phyloP scores from a whole-genome alignment of 352 stramenopile species.

The Phytophthora litchii region DNA sequence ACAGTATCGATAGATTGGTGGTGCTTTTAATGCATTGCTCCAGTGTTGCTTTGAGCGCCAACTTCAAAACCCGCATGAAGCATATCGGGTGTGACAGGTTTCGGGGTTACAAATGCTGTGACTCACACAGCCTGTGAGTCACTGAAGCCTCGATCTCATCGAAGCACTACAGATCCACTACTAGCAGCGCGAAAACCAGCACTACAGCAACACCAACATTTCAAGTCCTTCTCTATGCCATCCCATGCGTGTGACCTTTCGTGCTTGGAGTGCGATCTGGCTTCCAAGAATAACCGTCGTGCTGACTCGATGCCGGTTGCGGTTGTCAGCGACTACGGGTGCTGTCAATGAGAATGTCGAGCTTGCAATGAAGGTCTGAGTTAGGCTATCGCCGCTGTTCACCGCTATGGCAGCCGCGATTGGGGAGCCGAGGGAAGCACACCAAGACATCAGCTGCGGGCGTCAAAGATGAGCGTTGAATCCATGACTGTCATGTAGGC shows the following conservation, averaged over 20 bases:
- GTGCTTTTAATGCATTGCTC: too few relatives aligned
- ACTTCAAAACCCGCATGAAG: too few relatives aligned
- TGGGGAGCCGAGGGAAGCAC: constrained; percentile 17
- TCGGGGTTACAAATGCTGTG: too few relatives aligned
- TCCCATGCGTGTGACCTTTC: constrained; percentile 23
- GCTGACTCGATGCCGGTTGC: constrained; percentile 12
- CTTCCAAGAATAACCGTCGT: constrained; percentile 11
- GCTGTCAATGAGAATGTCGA: too few relatives aligned
- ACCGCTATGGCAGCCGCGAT: background rate
- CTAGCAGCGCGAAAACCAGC: too few relatives aligned
- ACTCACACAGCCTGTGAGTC: too few relatives aligned
- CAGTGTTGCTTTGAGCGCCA: too few relatives aligned
- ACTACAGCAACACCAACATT: too few relatives aligned
- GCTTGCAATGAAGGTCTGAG: constrained; percentile 9
- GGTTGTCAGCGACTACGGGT: background rate
- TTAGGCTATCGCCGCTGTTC: constrained; percentile 28
- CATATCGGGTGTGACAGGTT: too few relatives aligned
- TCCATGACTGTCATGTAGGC: constrained; percentile 4
- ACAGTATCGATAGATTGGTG: too few relatives aligned
- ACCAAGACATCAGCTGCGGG: constrained; percentile 24
- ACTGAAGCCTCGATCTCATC: too few relatives aligned
- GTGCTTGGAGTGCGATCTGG: background rate
- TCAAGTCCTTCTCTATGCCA: background rate
- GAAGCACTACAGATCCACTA: too few relatives aligned
- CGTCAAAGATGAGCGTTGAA: constrained; percentile 31